Evolutionary conservation across 129 eudicot species (phyloP).

Genomic region (Glebionis coronaria): DNA sequence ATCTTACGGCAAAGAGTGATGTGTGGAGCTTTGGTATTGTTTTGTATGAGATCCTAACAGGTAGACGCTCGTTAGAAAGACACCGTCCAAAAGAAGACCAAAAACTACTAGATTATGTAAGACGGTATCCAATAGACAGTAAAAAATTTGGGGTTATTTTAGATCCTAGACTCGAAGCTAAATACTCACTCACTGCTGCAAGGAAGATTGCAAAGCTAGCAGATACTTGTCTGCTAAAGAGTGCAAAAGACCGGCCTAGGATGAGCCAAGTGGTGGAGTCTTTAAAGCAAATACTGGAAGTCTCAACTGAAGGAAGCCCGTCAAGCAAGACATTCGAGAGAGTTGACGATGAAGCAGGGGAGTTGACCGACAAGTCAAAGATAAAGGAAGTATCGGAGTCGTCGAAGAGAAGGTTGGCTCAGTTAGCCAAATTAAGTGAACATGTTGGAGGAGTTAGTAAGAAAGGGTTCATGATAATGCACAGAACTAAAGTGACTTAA

Average conservation of each 20-base stretch:
- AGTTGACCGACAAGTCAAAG: slow-evolving; percentile 30
- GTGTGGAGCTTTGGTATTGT: slow-evolving; percentile 97
- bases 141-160: slow-evolving; percentile 59
- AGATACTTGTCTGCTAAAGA: slow-evolving; percentile 60
- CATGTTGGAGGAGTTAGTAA: slow-evolving; percentile 61
- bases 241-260: slow-evolving; percentile 66
- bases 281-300: slow-evolving; percentile 53
- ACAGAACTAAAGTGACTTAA: slow-evolving; percentile 71
- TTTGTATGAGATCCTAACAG: slow-evolving; percentile 77
- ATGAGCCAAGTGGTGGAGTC: slow-evolving; percentile 87
- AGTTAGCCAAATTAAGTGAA: slow-evolving; percentile 71
- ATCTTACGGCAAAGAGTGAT: slow-evolving; percentile 80
- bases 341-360: slow-evolving; percentile 38
- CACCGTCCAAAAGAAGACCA: slow-evolving; percentile 60
- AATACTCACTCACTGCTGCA: slow-evolving; percentile 67
- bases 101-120: slow-evolving; percentile 76
- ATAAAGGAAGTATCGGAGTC: slow-evolving; percentile 51
- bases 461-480: slow-evolving; percentile 83
- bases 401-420: slow-evolving; percentile 66
- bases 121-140: slow-evolving; percentile 58
- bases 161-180: slow-evolving; percentile 70
- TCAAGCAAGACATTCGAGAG: slow-evolving; percentile 29
- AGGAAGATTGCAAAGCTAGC: slow-evolving; percentile 69
- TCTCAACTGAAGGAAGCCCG: slow-evolving; percentile 48
- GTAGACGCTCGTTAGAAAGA: slow-evolving; percentile 76